phyloP scores from a whole-genome alignment of 2,329 filamentous ascomycete species.

The Penicillium sp. region DNA sequence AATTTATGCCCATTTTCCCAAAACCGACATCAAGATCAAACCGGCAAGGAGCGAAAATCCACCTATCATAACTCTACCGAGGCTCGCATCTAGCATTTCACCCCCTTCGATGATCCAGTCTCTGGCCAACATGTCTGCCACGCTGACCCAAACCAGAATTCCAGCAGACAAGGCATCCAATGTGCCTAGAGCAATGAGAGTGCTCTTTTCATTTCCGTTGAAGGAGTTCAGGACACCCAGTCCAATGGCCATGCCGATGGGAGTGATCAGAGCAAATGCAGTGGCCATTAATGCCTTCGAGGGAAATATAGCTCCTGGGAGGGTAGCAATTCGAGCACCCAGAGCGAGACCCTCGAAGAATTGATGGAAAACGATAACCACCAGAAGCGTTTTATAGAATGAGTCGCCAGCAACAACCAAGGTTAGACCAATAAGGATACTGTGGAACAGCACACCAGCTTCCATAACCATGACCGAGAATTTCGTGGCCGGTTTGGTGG shows the following conservation, averaged over 20 bases:
- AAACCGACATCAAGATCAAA: constrained; percentile 70
- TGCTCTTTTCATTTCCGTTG: constrained; percentile 72
- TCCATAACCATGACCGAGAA: constrained; percentile 72
- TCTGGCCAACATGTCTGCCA: constrained; percentile 78
- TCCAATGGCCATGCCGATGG: constrained; percentile 79
- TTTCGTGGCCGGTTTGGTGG: constrained; percentile 49
- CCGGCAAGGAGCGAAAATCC: constrained; percentile 62
- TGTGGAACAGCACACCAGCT: constrained; percentile 76
- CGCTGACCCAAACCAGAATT: constrained; percentile 77
- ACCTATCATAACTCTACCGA: constrained; percentile 55
- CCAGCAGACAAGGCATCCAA: constrained; percentile 75
- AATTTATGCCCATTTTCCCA: constrained; percentile 71
- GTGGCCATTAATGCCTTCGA: constrained; percentile 62
- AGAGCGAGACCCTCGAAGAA: constrained; percentile 78
- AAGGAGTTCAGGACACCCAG: constrained; percentile 71
- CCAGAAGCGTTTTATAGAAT: constrained; percentile 56
- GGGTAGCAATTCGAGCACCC: constrained; percentile 69
- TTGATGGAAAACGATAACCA: constrained; percentile 77
- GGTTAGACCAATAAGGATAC: constrained; percentile 56
- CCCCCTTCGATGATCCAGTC: constrained; percentile 70
- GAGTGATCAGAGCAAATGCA: constrained; percentile 72
- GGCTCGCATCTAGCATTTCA: constrained; percentile 59
- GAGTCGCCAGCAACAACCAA: constrained; percentile 54
- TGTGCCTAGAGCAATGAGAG: constrained; percentile 72
- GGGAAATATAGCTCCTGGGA: constrained; percentile 43